These are phyloP conservation scores for Tricholoma bakamatsutake DNA, from an alignment of 768 basidiomycete genomes.

Conservation along the genomic window DNA sequence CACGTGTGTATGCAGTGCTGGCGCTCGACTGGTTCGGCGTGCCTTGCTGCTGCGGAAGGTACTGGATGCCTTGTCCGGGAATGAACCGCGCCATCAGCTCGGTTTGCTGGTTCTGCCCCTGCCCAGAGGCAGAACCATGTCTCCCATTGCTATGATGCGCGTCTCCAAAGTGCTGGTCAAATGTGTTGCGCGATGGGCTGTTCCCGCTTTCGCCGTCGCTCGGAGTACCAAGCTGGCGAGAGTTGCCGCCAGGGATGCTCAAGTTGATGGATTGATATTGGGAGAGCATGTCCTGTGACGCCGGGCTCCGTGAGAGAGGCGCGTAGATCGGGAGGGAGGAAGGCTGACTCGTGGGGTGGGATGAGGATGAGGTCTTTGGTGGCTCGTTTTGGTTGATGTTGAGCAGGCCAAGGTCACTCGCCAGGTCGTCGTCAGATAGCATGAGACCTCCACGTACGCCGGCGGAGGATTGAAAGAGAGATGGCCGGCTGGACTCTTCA, in stretches of 20 bases:
- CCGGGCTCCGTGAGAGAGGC: slow-evolving; percentile 58
- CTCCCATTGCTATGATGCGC: slow-evolving; percentile 26
- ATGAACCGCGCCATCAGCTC: slow-evolving; percentile 55
- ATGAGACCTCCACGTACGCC: slow-evolving; percentile 54
- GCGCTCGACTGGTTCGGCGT: slow-evolving; percentile 12
- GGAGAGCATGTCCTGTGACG: slow-evolving; percentile 43
- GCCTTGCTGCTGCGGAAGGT: slow-evolving; percentile 13
- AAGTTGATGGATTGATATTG: slow-evolving; percentile 60
- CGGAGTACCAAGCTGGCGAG: slow-evolving; percentile 53
- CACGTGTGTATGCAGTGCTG: slow-evolving; percentile 30
- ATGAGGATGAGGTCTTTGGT: slow-evolving; percentile 34
- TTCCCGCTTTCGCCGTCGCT: slow-evolving; percentile 51
- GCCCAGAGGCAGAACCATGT: slow-evolving; percentile 14
- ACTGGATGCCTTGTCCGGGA: slow-evolving; percentile 40
- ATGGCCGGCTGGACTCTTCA: slow-evolving; percentile 29
- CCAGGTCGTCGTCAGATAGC: slow-evolving; percentile 77
- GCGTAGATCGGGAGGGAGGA: slow-evolving; percentile 75
- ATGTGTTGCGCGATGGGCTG: slow-evolving; percentile 42
- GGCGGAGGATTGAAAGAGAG: slow-evolving; percentile 23
- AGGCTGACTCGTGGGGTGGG: slow-evolving; percentile 59
- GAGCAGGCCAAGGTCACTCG: slow-evolving; percentile 60
- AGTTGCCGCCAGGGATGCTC: slow-evolving; percentile 42
- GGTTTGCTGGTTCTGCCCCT: slow-evolving; percentile 21
- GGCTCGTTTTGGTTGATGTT: slow-evolving; percentile 45
- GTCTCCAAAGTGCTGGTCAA: slow-evolving; percentile 42